These are phyloP conservation scores for Penstemon newberryi DNA, from an alignment of 257 asterid genomes.

Conservation along the genomic window DNA sequence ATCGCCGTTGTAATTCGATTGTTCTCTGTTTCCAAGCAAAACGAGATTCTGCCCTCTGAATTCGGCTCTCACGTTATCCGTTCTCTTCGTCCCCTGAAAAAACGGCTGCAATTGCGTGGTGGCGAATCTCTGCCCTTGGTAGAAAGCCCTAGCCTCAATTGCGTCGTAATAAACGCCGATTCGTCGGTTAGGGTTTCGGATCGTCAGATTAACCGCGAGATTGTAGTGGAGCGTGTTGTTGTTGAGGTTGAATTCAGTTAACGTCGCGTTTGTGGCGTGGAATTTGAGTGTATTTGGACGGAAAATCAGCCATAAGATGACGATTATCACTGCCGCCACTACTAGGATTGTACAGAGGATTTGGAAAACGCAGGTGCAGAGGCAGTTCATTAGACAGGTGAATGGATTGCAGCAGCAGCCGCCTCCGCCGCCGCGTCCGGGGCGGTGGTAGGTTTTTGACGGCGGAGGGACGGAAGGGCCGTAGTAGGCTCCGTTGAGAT, in stretches of 20 bases:
- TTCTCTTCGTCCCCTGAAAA: conserved; percentile 46
- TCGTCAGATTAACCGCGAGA: conserved; percentile 58
- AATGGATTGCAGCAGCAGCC: conserved; percentile 82
- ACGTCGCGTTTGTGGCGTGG: conserved; percentile 55
- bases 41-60: conserved; percentile 38
- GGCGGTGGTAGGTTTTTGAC: conserved; percentile 61
- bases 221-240: conserved; percentile 67
- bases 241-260: conserved; percentile 53
- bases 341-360: conserved; percentile 51
- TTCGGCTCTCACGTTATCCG: conserved; percentile 23
- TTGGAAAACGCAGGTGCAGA: conserved; percentile 71
- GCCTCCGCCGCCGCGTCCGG: conserved; percentile 52
- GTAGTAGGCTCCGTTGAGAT: conserved; percentile 78
- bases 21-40: conserved; percentile 17
- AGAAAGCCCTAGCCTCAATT: conserved; percentile 64
- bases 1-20: conserved; percentile 29
- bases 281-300: conserved; percentile 73
- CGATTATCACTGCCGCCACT: conserved; percentile 39
- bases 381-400: conserved; percentile 55
- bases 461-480: conserved; percentile 79
- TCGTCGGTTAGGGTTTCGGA: conserved; percentile 81
- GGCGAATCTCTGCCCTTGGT: conserved; percentile 53
- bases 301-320: conserved; percentile 30
- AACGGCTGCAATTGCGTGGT: conserved; percentile 30
- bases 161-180: conserved; percentile 80